A percentile compares a stretch with the other conserved stretches of the same genome.
These are phyloP conservation scores for Pythium aphanidermatum DNA, from an alignment of 352 stramenopile species.

Conservation along the genomic window DNA sequence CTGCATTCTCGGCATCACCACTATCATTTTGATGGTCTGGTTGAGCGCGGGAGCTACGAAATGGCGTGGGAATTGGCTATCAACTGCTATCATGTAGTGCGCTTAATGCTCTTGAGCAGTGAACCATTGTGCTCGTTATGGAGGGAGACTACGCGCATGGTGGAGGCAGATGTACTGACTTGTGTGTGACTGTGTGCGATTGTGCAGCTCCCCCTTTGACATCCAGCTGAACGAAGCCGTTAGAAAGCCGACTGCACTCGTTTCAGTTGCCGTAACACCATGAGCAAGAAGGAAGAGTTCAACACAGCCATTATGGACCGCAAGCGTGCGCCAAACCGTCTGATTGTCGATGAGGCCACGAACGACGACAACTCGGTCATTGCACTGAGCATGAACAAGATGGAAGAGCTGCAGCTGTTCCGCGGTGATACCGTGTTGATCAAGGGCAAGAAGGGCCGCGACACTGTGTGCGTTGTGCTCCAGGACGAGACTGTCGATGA, in stretches of 20 bases:
- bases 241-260: too few species aligned
- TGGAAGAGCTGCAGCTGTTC: slow-evolving; percentile 99
- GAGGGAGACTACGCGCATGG: too few species aligned
- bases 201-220: neutral
- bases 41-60: too few species aligned
- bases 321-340: slow-evolving; percentile 96
- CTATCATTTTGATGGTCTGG: too few species aligned
- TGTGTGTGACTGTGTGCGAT: too few species aligned
- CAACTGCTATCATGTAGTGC: too few species aligned
- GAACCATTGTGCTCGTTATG: too few species aligned
- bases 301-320: slow-evolving; percentile 84
- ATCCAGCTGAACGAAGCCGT: slow-evolving; percentile 10
- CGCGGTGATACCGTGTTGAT: slow-evolving; percentile 98
- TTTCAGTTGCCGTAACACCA: too few species aligned
- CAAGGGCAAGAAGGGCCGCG: slow-evolving; percentile 98
- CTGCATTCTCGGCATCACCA: too few species aligned
- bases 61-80: too few species aligned
- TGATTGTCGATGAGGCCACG: slow-evolving; percentile 97
- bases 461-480: slow-evolving; percentile 98
- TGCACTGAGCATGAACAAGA: slow-evolving; percentile 89
- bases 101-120: too few species aligned
- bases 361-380: slow-evolving; percentile 99
- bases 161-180: too few species aligned
- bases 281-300: slow-evolving; percentile 71
- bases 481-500: slow-evolving; percentile 98